Base-by-base conservation (phyloP, 2,329 filamentous ascomycete species). In the Arthrobotrys musiformis region DNA sequence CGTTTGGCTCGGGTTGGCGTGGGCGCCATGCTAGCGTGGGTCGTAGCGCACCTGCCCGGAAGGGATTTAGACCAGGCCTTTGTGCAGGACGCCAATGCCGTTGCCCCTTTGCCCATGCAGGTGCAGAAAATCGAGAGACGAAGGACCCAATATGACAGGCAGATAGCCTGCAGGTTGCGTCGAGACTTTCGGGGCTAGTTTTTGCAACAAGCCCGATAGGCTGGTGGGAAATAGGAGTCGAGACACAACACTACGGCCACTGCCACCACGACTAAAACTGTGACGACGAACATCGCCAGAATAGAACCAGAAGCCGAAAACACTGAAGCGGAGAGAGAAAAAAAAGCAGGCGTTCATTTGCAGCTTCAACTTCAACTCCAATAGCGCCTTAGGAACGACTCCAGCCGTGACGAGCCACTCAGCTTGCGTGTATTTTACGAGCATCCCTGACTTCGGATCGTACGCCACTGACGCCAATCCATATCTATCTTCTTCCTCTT, bases 21-120 rank as follows among this genome's bases (percentile, higher is more conserved):
- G 48, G 46, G 54, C 50, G 50, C 52, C 56, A 46, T 33, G 28
- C 52, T 64, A 60, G 72, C 19, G 68, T 46, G n/a, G n/a, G 60
- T n/a, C 26, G 56, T 26, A 48, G 69, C 28, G 46, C 66, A 70
- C 73, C 73, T 77, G 66, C 73, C n/a, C 66, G 61, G 73, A 70
- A 67, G 26, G 52, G 60, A 70, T 30, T 61, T 67, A 77, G 64
- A n/a, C 56, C 24, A 26, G 60, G 24, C 26, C 48, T 17, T 11
- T 33, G 33, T 76, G 70, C 63, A 76, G 52, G 54, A 69, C 35
- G 44, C 52, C 63, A 62, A 62, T 62, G 62, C 48, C 30, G 62
- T 62, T 66, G 63, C 56, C 56, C 64, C 70, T 66, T 63, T 69
- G 63, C 58, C 66, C 66, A 67, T 77, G 48, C 66, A 61, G 40